Evolutionary conservation across 192 early-diverging fungal species (phyloP).

Genomic region (Dissophora globulifera): DNA sequence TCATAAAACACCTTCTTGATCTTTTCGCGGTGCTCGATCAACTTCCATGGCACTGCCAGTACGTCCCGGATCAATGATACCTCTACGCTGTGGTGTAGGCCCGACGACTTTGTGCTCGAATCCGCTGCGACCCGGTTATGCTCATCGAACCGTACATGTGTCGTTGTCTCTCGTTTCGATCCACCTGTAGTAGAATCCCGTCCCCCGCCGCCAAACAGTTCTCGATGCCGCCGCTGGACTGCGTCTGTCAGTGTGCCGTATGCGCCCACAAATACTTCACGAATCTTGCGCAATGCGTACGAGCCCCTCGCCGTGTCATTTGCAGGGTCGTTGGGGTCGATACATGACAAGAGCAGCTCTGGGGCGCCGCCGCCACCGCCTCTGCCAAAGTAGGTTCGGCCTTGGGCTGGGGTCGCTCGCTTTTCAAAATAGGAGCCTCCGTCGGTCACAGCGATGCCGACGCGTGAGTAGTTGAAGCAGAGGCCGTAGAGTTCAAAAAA

Average conservation of each 20-base stretch:
- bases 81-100: slow-evolving; percentile 7
- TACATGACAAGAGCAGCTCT: slow-evolving; percentile 16
- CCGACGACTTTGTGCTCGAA: slow-evolving; percentile 31
- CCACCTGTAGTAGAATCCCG: too few relatives aligned
- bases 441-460: slow-evolving; percentile 71
- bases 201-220: too few relatives aligned
- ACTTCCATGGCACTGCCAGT: slow-evolving; percentile 5
- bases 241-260: slow-evolving; percentile 18
- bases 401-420: background rate
- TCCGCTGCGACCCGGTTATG: slow-evolving; percentile 38
- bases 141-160: slow-evolving; percentile 31
- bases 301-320: slow-evolving; percentile 42
- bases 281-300: slow-evolving; percentile 14
- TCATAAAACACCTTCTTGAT: slow-evolving; percentile 26
- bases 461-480: slow-evolving; percentile 73
- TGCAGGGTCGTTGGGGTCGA: slow-evolving; percentile 37
- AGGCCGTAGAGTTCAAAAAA: slow-evolving; percentile 93
- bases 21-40: slow-evolving; percentile 17
- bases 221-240: slow-evolving; percentile 3
- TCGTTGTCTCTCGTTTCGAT: too few relatives aligned
- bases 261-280: slow-evolving; percentile 30
- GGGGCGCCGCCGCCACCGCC: background rate
- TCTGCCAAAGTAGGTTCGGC: background rate
- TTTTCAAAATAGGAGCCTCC: slow-evolving; percentile 64
- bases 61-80: slow-evolving; percentile 38